Conservation (phyloP, 805 yeast species). For the Saccharomyces eubayanus region DNA sequence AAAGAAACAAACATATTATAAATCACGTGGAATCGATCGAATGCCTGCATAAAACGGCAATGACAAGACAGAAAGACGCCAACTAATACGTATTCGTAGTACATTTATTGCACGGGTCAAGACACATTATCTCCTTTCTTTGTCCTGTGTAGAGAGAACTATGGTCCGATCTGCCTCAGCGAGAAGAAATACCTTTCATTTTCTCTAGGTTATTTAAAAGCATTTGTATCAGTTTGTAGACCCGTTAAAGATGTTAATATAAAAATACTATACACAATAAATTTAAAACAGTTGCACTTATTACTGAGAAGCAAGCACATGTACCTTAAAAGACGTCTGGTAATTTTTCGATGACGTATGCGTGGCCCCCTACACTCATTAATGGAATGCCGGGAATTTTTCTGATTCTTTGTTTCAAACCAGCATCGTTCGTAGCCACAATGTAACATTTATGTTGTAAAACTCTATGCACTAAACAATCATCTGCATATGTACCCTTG, state of each 20-base stretch:
- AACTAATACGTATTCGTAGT: not conserved
- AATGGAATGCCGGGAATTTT: conserved; percentile 96
- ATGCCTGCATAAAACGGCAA: not conserved
- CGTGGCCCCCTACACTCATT: conserved; percentile 91
- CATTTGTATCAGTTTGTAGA: not conserved
- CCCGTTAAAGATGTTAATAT: not conserved
- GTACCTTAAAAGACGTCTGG: conserved; percentile 73
- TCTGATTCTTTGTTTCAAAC: conserved; percentile 83
- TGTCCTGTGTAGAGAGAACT: not conserved
- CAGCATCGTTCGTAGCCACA: conserved; percentile 97
- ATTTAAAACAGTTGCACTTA: not conserved
- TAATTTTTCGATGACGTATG: conserved; percentile 85
- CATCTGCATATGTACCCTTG: conserved; percentile 97
- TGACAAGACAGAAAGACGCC: too few species aligned
- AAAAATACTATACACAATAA: not conserved
- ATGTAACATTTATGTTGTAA: conserved; percentile 94
- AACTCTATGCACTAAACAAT: conserved; percentile 86
- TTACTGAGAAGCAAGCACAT: not conserved
- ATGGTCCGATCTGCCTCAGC: too few species aligned
- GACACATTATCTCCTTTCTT: not conserved
- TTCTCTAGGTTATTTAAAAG: not conserved
- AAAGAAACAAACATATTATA: not conserved
- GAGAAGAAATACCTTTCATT: not conserved
- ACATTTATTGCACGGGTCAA: not conserved
- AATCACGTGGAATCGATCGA: not conserved